These are phyloP conservation scores for Hypomontagnella monticulosa DNA, from an alignment of 495 filamentous ascomycete species.

Conservation along the genomic window DNA sequence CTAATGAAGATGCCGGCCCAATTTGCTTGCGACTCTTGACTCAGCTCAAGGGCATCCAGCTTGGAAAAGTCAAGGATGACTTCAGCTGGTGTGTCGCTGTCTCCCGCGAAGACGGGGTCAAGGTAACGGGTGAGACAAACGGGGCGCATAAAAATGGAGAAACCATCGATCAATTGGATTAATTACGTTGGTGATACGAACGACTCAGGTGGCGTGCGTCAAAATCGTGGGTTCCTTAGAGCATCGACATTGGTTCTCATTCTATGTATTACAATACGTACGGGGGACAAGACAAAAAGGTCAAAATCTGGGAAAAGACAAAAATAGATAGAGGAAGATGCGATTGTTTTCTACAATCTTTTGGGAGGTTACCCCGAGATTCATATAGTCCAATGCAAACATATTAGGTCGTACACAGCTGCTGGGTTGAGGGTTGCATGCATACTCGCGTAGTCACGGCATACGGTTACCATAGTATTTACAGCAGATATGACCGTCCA, in stretches of 20 bases:
- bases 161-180: constrained; percentile 55
- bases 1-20: constrained; percentile 73
- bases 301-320: constrained; percentile 16
- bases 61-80: constrained; percentile 75
- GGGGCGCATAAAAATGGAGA: constrained; percentile 30
- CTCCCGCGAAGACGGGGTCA: constrained; percentile 56
- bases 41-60: constrained; percentile 86
- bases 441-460: constrained; percentile 24
- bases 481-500: not conserved
- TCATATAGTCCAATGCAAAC: constrained; percentile 1
- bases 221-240: not conserved
- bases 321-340: constrained; percentile 31
- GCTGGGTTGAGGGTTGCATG: constrained; percentile 16
- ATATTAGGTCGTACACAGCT: constrained; percentile 1
- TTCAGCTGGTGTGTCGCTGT: constrained; percentile 78
- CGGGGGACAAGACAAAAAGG: constrained; percentile 8
- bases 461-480: not conserved
- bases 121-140: constrained; percentile 42
- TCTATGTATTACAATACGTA: not conserved
- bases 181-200: not conserved
- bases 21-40: constrained; percentile 73
- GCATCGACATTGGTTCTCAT: constrained; percentile 7
- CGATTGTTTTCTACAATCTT: constrained; percentile 21
- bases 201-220: constrained; percentile 7
- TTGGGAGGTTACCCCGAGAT: not conserved